Conservation (phyloP, 169 alveolate species). For the Cryptosporidium xiaoi region DNA sequence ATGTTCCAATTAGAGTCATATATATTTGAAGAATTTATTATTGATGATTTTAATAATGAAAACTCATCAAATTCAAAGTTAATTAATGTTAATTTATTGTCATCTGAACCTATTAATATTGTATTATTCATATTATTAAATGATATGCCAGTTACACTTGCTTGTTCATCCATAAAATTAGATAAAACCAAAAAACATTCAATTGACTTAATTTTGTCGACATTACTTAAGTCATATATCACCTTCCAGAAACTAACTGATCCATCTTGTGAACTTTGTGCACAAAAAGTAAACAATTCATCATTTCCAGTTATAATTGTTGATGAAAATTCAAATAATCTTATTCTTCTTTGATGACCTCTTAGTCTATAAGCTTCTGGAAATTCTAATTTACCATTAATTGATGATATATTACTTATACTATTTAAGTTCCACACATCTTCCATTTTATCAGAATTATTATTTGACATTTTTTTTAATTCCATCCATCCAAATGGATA, state of each 20-base stretch:
- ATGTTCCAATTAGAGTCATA: conserved; percentile 21
- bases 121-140: conserved; percentile 28
- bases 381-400: conserved; percentile 9
- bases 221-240: conserved; percentile 20
- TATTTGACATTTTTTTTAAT: background rate
- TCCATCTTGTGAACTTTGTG: conserved; percentile 72
- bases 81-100: conserved; percentile 36
- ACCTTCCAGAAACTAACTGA: conserved; percentile 68
- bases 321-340: conserved; percentile 44
- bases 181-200: conserved; percentile 68
- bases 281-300: conserved; percentile 55
- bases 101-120: conserved; percentile 66
- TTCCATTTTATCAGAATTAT: background rate
- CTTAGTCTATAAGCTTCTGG: conserved; percentile 64
- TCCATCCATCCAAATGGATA: conserved; percentile 52
- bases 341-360: conserved; percentile 60
- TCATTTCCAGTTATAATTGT: conserved; percentile 33
- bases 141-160: conserved; percentile 62
- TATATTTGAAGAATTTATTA: background rate
- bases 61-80: conserved; percentile 58
- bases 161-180: conserved; percentile 72
- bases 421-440: conserved; percentile 49
- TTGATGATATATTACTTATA: conserved; percentile 26
- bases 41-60: conserved; percentile 25
- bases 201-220: conserved; percentile 21